phyloP scores from a whole-genome alignment of 805 yeast species.

The Suhomyces xylopsoci region DNA sequence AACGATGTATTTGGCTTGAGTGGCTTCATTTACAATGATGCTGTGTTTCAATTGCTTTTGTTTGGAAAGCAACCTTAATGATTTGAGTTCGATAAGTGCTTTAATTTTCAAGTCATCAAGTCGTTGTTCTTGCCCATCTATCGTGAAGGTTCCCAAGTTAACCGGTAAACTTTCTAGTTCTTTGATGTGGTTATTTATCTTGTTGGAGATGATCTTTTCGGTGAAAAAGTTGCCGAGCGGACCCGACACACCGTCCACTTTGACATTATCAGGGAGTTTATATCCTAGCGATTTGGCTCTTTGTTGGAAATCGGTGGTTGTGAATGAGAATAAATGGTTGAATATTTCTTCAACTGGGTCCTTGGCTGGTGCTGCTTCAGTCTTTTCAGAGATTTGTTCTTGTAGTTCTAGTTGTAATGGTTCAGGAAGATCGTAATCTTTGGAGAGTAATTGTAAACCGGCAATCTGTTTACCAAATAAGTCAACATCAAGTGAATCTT shows the following conservation, averaged over 20 bases:
- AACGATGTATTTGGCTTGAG: conserved; percentile 54
- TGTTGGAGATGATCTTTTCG: conserved; percentile 53
- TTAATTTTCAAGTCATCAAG: conserved; percentile 61
- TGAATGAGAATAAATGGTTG: conserved; percentile 4
- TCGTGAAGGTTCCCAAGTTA: conserved; percentile 55
- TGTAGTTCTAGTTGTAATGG: conserved; percentile 40
- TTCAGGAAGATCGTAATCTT: conserved; percentile 63
- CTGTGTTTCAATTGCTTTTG: conserved; percentile 69
- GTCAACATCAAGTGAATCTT: conserved; percentile 36
- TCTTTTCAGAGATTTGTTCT: conserved; percentile 11
- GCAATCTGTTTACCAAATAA: conserved; percentile 57
- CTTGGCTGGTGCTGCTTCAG: neutral
- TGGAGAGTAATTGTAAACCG: conserved; percentile 62
- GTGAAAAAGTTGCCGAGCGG: conserved; percentile 49
- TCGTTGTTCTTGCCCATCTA: conserved; percentile 26
- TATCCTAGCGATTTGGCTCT: conserved; percentile 44
- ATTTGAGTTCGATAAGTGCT: conserved; percentile 67
- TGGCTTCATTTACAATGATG: conserved; percentile 50
- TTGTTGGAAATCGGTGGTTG: conserved; percentile 20
- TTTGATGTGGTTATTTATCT: conserved; percentile 53
- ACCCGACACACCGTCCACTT: conserved; percentile 33
- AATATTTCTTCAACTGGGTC: conserved; percentile 5
- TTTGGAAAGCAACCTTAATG: conserved; percentile 59
- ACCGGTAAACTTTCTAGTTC: conserved; percentile 68
- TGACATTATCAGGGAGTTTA: conserved; percentile 18